Base-by-base conservation (phyloP, 1,284 basidiomycete species). In the Termitomyces sp. region DNA sequence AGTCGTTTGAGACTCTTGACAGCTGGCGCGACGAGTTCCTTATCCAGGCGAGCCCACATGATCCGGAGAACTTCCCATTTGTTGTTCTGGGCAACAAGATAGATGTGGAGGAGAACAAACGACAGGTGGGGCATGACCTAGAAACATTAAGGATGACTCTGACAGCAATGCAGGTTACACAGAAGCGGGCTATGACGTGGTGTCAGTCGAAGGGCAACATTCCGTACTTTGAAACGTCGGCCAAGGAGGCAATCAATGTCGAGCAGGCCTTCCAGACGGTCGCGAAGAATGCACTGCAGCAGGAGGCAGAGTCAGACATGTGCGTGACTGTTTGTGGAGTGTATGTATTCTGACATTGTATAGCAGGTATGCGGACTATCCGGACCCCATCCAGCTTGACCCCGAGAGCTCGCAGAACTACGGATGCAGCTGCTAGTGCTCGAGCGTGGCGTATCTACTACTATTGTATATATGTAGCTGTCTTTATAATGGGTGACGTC, bases 141-240 rank as follows among this genome's bases (percentile, higher is more conserved):
- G 30, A 50, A 19, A 24, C 31, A 18, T 31, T 21, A 42, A 10
- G 16, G 44, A 44, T 45, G 46, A 52, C 5, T 60, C 49, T 50
- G 26, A 53, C 24, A 14, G 7, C 9, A 19, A 11, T 33, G n/a
- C 49, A 95, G 93, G 94, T 98, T 24, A 94, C 93, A 8, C 97
- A 99, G 84, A 99, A 99, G 72, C 90, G 97, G 49, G 97, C 97
- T 19, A 98, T 99, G 94, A 93, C 93, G 8, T 99, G 97, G 97
- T 99, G 97, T 72, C 95, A 99, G 68, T 90, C 93, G 58, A 99
- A 99, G 76, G 97, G 97, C 65, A 98, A 98, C 73, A 98, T 99
- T 62, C 97, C 97, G 13, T 99, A 99, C 74, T 99, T 99, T 72
- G 97, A 99, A 77, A 99, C 97, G 1, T 98, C 96, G 9, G 97